Percentiles rank a stretch among this genome's conserved stretches.
phyloP scores from a whole-genome alignment of 2,329 filamentous ascomycete genomes.

The Fusarium coicis region DNA sequence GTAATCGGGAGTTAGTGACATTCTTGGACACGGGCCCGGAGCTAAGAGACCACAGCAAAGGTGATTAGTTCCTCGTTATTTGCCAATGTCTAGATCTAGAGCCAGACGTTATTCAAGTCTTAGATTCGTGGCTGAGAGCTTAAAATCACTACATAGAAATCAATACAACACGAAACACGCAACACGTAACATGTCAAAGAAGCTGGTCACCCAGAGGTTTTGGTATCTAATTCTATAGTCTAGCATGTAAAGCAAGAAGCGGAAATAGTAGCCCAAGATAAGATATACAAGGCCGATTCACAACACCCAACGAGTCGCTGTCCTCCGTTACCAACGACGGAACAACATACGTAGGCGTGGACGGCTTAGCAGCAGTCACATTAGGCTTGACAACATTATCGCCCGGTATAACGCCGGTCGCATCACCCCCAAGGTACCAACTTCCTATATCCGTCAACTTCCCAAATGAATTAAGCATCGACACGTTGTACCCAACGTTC shows the following conservation, averaged over 20 bases:
- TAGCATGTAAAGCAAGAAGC: neutral
- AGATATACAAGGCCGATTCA: neutral
- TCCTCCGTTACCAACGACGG: neutral
- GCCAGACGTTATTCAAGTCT: rapidly evolving
- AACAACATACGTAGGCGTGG: neutral
- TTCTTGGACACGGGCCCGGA: neutral
- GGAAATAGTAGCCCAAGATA: rapidly evolving
- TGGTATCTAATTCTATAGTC: neutral
- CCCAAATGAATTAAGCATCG: neutral
- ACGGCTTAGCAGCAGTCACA: neutral
- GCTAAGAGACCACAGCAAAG: neutral
- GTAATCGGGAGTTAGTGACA: rapidly evolving
- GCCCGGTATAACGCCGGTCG: neutral
- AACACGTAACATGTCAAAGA: rapidly evolving
- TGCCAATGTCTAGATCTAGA: rapidly evolving
- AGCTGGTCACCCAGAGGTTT: rapidly evolving
- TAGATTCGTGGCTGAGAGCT: neutral
- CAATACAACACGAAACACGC: rapidly evolving
- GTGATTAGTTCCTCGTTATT: rapidly evolving
- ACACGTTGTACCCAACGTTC: neutral
- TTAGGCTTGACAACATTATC: neutral
- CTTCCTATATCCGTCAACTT: neutral
- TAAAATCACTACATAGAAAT: neutral
- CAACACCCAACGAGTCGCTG: neutral
- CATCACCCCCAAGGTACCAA: neutral